A percentile compares a stretch with the other conserved stretches of the same genome.
Evolutionary conservation across 139 green algal genomes (phyloP).

Genomic region (Coccomyxa sp.): DNA sequence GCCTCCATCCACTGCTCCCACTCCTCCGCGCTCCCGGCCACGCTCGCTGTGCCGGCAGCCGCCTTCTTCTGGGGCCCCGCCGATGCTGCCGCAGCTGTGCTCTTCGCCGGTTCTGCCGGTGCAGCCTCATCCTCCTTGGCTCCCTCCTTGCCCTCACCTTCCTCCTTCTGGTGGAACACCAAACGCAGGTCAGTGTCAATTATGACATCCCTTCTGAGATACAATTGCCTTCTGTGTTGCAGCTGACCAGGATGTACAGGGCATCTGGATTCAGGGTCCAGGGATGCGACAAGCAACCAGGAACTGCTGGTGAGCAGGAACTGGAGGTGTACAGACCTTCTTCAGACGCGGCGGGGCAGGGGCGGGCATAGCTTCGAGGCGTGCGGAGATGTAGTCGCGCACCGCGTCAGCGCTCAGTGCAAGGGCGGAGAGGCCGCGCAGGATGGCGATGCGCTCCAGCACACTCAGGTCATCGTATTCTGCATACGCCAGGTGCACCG

Average conservation of each 20-base stretch:
- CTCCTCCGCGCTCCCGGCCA: conserved; percentile 12
- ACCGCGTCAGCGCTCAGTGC: conserved; percentile 56
- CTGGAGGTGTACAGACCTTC: too few relatives aligned
- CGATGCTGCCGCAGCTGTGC: background rate
- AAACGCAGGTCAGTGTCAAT: too few relatives aligned
- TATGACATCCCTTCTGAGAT: too few relatives aligned
- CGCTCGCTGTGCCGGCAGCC: background rate
- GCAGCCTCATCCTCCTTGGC: background rate
- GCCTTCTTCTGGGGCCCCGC: background rate
- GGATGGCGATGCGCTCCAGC: conserved; percentile 49
- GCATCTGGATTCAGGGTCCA: too few relatives aligned
- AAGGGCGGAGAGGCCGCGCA: conserved; percentile 52
- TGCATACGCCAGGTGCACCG: conserved; percentile 35
- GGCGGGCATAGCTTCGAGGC: conserved; percentile 1
- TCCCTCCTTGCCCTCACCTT: conserved; percentile 1
- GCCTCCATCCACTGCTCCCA: conserved; percentile 31
- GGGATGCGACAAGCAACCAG: too few relatives aligned
- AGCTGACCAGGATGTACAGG: too few relatives aligned
- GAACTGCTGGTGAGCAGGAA: too few relatives aligned
- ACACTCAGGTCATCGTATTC: conserved; percentile 61
- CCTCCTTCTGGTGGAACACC: background rate
- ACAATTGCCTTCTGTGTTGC: too few relatives aligned
- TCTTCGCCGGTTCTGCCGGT: background rate
- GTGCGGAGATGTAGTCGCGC: conserved; percentile 35
- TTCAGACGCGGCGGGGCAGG: too few relatives aligned